Evolutionary conservation across 805 yeast genomes (phyloP).

Genomic region (Pichia californica): DNA sequence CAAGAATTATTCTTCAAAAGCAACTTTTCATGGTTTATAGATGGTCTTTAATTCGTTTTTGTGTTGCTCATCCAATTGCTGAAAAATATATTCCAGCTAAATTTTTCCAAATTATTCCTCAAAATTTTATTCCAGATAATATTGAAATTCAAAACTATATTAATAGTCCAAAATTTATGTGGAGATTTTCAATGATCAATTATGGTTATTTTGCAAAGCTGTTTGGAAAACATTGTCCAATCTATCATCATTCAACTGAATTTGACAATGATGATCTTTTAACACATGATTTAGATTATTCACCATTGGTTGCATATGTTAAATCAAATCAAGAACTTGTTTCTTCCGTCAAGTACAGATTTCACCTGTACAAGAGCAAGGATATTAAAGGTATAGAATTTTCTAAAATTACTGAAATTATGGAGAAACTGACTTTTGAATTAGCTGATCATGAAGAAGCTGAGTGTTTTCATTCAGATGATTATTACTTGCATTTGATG

Average conservation of each 20-base stretch:
- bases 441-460: background rate
- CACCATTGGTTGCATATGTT: background rate
- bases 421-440: background rate
- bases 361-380: background rate
- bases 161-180: background rate
- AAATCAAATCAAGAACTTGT: background rate
- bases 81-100: background rate
- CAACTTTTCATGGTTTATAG: background rate
- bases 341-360: background rate
- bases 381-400: background rate
- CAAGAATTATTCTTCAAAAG: background rate
- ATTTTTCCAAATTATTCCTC: background rate
- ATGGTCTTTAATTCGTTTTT: background rate
- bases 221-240: background rate
- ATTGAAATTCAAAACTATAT: background rate
- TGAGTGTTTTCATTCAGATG: background rate
- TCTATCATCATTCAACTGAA: background rate
- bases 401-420: background rate
- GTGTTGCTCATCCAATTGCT: background rate
- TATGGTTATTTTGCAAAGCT: background rate
- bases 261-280: background rate
- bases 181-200: background rate
- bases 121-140: background rate
- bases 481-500: slow-evolving; percentile 1
- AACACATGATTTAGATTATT: background rate